phyloP scores from a whole-genome alignment of 495 filamentous ascomycete genomes.

The Astrothelium macrocarpum region DNA sequence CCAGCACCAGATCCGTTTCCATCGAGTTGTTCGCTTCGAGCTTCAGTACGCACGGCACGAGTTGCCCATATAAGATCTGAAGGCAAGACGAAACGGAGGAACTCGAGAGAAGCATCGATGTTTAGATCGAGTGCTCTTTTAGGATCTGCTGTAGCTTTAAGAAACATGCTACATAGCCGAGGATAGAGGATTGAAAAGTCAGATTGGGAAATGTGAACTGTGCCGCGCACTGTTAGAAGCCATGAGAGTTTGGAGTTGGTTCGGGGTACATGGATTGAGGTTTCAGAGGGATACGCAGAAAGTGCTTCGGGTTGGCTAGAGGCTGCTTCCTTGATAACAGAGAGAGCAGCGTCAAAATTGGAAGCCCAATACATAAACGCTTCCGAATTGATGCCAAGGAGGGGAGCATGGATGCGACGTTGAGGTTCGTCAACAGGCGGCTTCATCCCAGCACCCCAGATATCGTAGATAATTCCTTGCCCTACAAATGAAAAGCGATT shows the following conservation, averaged over 20 bases:
- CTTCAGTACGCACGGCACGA: conserved; percentile 19
- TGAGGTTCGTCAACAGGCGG: conserved; percentile 25
- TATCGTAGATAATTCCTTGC: conserved; percentile 51
- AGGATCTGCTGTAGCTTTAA: conserved; percentile 50
- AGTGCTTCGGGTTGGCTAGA: not conserved
- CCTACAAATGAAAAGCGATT: conserved; percentile 42
- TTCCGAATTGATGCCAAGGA: conserved; percentile 51
- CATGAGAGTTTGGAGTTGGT: conserved; percentile 32
- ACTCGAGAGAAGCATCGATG: conserved; percentile 37
- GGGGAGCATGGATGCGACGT: conserved; percentile 38
- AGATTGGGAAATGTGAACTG: conserved; percentile 47
- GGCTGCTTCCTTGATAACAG: conserved; percentile 41
- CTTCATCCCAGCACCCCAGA: conserved; percentile 40
- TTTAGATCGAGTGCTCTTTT: conserved; percentile 48
- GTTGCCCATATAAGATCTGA: conserved; percentile 15
- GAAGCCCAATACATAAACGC: conserved; percentile 53
- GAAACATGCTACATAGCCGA: conserved; percentile 40
- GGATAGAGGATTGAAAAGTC: conserved; percentile 55
- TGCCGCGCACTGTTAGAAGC: conserved; percentile 51
- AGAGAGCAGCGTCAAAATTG: conserved; percentile 43
- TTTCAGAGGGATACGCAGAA: conserved; percentile 24
- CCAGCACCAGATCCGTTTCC: not conserved
- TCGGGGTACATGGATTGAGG: not conserved
- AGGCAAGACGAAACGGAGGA: conserved; percentile 21
- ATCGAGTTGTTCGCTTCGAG: not conserved